Base-by-base conservation (phyloP, 179 eudicot species). In the Beta lomatogona region DNA sequence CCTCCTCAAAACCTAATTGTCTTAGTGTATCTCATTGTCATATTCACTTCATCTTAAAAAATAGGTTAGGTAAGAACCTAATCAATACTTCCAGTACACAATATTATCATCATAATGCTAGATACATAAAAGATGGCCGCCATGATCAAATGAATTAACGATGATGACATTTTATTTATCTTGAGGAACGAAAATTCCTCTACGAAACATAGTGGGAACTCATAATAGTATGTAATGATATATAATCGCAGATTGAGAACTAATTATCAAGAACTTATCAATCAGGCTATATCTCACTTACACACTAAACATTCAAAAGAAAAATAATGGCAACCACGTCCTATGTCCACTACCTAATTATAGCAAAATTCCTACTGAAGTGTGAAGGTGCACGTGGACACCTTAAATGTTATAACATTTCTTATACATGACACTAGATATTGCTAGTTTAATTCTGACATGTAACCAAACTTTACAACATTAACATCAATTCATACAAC, bases 291-390 rank as follows among this genome's bases (percentile, higher is more conserved):
- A 31, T 21, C 10, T 36, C n/a, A 76, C 41, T 77, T 36, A 63
- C 3, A 21, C 45, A 5, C 21, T 76, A 11, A 36, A 60, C 44
- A 58, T 75, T 58, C 19, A 16, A 15, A 13, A 19, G 65, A 41
- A 64, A 41, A 77, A 77, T 77, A 77, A 77, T 77, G 79, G 59
- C 45, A 64, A 61, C 44, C 79, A 77, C 79, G 79, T 77, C 79
- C 46, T 46, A 77, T 64, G 79, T 77, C 79, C 71, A 77, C 25
- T 64, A 61, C 46, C 79, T 46, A 63, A 77, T 77, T 50, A 74
- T 77, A 64, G 79, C 79, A 77, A 77, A 77, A 61, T 16, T 77
- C n/a, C 79, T 45, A 58, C n/a, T 15, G 15, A 77, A 61, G 79
- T 61, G 54, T 77, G 45, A 46, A 77, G 6, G 53, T 59, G 71